Evolutionary conservation across 768 basidiomycete species (phyloP).

Genomic region (Hydnomerulius pinastri): DNA sequence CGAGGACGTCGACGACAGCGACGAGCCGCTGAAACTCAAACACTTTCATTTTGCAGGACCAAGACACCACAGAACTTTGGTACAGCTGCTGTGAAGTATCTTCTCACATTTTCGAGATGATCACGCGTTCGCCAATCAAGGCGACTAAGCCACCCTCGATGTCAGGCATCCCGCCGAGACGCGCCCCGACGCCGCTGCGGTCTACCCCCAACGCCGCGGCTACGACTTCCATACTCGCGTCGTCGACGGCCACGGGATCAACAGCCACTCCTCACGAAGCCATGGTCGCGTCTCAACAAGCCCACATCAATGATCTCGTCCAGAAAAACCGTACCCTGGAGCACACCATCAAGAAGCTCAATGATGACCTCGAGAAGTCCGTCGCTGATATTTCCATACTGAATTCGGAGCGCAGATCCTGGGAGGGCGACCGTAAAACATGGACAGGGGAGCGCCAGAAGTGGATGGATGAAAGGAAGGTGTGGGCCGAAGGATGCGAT

Average conservation of each 20-base stretch:
- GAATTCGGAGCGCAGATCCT: slow-evolving; percentile 39
- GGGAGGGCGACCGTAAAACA: slow-evolving; percentile 26
- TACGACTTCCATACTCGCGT: slow-evolving; percentile 28
- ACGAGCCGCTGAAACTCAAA: neutral
- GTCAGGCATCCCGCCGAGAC: slow-evolving; percentile 14
- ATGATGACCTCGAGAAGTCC: slow-evolving; percentile 46
- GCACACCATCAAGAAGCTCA: slow-evolving; percentile 56
- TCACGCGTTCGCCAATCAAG: slow-evolving; percentile 31
- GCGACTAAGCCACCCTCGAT: slow-evolving; percentile 5
- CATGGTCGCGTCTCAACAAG: slow-evolving; percentile 60
- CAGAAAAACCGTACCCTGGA: slow-evolving; percentile 67
- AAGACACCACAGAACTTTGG: neutral
- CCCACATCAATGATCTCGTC: slow-evolving; percentile 75
- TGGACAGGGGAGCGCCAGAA: slow-evolving; percentile 33
- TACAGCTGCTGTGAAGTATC: neutral
- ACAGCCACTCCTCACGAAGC: slow-evolving; percentile 41
- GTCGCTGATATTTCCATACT: slow-evolving; percentile 33
- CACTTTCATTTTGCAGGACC: neutral
- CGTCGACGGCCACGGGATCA: slow-evolving; percentile 30
- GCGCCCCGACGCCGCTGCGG: slow-evolving; percentile 22
- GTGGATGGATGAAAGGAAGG: slow-evolving; percentile 52
- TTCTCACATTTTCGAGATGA: slow-evolving; percentile 19
- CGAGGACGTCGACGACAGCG: neutral
- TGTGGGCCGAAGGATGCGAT: slow-evolving; percentile 67
- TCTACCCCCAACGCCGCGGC: slow-evolving; percentile 18